phyloP scores from a whole-genome alignment of 2,329 filamentous ascomycete genomes.

The Clonostachys solani region DNA sequence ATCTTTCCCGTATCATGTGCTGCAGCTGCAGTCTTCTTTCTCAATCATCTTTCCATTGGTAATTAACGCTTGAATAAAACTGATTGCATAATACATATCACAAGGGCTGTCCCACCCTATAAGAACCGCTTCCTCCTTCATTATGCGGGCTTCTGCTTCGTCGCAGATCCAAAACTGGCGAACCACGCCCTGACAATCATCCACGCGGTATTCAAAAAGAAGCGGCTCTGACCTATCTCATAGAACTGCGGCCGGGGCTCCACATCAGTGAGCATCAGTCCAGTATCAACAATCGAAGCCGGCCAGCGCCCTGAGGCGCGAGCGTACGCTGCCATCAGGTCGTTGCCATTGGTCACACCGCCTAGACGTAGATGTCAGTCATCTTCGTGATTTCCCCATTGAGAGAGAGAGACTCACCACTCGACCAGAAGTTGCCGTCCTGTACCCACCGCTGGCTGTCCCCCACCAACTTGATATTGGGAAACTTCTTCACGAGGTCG shows the following conservation, averaged over 20 bases:
- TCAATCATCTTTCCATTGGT: no score
- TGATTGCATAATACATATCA: no score
- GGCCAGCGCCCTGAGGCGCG: constrained; percentile 37
- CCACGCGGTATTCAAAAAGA: constrained; percentile 25
- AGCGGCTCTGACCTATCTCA: constrained; percentile 23
- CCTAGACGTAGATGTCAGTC: constrained; percentile 22
- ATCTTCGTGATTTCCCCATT: neutral
- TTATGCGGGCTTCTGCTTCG: neutral
- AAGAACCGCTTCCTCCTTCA: neutral
- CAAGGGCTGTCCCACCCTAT: no score
- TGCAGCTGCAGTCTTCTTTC: neutral
- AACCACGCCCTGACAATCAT: constrained; percentile 26
- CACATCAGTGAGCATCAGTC: constrained; percentile 37
- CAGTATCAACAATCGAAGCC: constrained; percentile 35
- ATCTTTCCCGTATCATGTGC: neutral
- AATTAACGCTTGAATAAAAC: no score
- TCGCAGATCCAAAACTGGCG: neutral
- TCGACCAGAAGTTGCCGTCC: constrained; percentile 51
- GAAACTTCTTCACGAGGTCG: constrained; percentile 28
- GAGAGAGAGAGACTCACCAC: constrained; percentile 30
- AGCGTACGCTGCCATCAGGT: constrained; percentile 48
- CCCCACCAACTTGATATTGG: constrained; percentile 34
- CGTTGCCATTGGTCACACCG: constrained; percentile 53
- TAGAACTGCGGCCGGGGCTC: constrained; percentile 43
- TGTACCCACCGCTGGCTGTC: constrained; percentile 42